These are phyloP conservation scores for Fraxinus greggii DNA, from an alignment of 305 asterid genomes.

Conservation along the genomic window DNA sequence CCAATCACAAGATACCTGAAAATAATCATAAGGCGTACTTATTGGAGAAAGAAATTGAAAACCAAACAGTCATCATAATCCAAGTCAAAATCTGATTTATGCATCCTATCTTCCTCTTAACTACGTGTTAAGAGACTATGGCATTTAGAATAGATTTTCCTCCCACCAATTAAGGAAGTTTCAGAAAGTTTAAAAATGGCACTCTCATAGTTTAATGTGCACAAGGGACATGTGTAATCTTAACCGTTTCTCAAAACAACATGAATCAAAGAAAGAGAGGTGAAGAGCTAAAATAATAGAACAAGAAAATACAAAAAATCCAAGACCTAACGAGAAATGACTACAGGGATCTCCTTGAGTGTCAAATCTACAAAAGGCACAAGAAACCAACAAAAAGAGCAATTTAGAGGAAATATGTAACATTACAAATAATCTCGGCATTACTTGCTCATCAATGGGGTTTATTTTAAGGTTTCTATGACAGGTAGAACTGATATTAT, in stretches of 20 bases:
- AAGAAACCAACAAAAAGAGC: background rate
- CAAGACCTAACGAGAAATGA: background rate
- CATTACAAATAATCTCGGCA: background rate
- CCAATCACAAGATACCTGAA: slow-evolving; percentile 28
- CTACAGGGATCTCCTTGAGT: background rate
- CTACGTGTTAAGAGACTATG: slow-evolving; percentile 13
- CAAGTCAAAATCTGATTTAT: slow-evolving; percentile 30
- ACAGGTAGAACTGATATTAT: background rate
- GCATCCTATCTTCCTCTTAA: slow-evolving; percentile 29
- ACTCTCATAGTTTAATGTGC: background rate
- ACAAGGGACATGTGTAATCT: background rate
- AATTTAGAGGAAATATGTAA: background rate
- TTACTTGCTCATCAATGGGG: background rate
- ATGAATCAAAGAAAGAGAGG: background rate
- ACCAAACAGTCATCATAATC: background rate
- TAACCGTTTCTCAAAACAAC: background rate
- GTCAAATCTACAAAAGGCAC: background rate
- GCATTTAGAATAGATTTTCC: slow-evolving; percentile 5
- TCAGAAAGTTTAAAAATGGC: background rate
- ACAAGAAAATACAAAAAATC: background rate
- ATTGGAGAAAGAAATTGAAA: background rate
- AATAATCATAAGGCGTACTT: background rate
- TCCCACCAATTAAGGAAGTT: background rate
- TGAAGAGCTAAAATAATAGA: background rate
- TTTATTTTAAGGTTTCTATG: background rate